These are phyloP conservation scores for Thelonectria rubi DNA, from an alignment of 2,329 filamentous ascomycete genomes.

Conservation along the genomic window DNA sequence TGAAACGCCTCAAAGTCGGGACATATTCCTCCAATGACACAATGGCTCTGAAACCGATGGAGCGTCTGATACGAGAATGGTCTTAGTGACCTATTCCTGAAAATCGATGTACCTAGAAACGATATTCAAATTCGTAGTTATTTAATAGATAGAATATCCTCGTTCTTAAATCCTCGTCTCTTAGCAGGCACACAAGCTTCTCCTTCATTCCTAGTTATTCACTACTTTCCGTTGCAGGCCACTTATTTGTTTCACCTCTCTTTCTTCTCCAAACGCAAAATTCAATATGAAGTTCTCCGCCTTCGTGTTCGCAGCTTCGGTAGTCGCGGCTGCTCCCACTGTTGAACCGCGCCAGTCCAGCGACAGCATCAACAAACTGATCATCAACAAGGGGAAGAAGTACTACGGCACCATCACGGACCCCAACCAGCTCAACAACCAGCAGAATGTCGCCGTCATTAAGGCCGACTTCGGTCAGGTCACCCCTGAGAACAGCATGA, in stretches of 20 bases:
- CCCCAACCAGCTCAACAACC: conserved; percentile 58
- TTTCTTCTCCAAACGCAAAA: not conserved
- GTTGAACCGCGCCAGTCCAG: too few relatives aligned
- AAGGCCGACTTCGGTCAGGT: conserved; percentile 73
- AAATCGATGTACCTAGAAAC: not conserved
- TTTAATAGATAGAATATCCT: conserved; percentile 2
- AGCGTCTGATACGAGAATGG: conserved; percentile 1
- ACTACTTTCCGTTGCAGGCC: not conserved
- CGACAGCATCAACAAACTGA: too few relatives aligned
- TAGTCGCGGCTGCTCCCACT: too few relatives aligned
- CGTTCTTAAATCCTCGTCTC: conserved; percentile 1
- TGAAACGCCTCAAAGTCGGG: conserved; percentile 2
- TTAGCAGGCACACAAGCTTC: not conserved
- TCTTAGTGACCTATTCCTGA: not conserved
- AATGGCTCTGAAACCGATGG: conserved; percentile 2
- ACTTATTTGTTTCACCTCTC: not conserved
- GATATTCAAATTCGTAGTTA: conserved; percentile 1
- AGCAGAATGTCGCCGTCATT: conserved; percentile 59
- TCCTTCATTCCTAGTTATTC: conserved; percentile 1
- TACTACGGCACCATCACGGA: conserved; percentile 71
- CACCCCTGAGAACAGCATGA: conserved; percentile 75
- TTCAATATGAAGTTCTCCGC: not conserved
- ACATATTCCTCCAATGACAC: conserved; percentile 1
- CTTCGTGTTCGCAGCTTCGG: too few relatives aligned
- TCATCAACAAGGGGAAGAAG: conserved; percentile 60